phyloP scores from a whole-genome alignment of 768 basidiomycete genomes.

The Tricholoma bakamatsutake region DNA sequence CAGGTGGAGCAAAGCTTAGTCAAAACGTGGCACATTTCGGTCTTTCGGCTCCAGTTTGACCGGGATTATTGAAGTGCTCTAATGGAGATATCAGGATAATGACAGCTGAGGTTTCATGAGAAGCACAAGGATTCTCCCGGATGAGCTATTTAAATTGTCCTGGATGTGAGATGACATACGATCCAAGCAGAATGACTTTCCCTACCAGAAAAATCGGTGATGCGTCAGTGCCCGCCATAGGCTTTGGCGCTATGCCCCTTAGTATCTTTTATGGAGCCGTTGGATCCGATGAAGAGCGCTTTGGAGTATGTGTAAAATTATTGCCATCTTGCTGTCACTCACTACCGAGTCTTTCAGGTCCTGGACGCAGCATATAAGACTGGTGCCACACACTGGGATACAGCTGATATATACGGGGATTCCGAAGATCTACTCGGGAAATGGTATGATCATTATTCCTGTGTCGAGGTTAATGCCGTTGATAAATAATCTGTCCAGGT shows the following conservation, averaged over 20 bases:
- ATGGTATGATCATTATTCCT: neutral
- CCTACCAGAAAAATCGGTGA: conserved; percentile 33
- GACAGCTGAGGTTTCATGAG: too few species aligned
- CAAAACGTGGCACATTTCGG: too few species aligned
- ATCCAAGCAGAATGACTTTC: too few species aligned
- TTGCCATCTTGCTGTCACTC: neutral
- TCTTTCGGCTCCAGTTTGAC: too few species aligned
- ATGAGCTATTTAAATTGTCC: too few species aligned
- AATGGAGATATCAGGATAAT: too few species aligned
- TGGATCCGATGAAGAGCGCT: conserved; percentile 49
- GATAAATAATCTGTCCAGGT: conserved; percentile 7
- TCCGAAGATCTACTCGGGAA: conserved; percentile 1
- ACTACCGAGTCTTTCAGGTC: conserved; percentile 12
- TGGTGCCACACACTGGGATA: conserved; percentile 22
- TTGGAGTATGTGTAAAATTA: conserved; percentile 35
- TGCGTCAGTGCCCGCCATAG: conserved; percentile 41
- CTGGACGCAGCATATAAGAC: conserved; percentile 35
- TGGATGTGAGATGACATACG: too few species aligned
- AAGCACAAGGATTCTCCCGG: too few species aligned
- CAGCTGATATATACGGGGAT: conserved; percentile 1
- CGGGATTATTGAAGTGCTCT: too few species aligned
- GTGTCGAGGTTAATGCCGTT: too few species aligned
- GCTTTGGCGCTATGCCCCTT: conserved; percentile 58
- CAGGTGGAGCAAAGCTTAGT: too few species aligned
- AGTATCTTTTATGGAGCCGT: conserved; percentile 39